These are phyloP conservation scores for Apostasia ramifera DNA, from an alignment of 106 monocot genomes.

Conservation along the genomic window DNA sequence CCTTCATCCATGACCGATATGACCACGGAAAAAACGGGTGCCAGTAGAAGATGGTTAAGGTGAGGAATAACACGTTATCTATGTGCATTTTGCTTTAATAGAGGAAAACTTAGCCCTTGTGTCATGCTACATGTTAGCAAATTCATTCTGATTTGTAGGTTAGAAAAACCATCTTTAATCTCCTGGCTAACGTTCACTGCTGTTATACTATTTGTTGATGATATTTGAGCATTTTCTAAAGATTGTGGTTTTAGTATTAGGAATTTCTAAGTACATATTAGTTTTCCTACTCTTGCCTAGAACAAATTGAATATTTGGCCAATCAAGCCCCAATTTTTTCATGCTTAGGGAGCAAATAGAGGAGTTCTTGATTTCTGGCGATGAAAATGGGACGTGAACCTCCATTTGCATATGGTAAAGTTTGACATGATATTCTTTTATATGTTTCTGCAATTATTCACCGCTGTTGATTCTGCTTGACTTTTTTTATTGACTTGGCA, in stretches of 20 bases:
- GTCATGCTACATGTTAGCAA: neutral
- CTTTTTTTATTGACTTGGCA: no score
- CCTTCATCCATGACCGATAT: conserved; percentile 45
- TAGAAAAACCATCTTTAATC: neutral
- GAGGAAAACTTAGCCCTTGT: neutral
- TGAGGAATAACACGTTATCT: conserved; percentile 12
- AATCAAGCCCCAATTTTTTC: neutral
- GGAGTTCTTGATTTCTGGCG: conserved; percentile 42
- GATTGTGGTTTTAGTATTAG: neutral
- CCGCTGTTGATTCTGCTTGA: no score
- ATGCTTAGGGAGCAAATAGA: conserved; percentile 48
- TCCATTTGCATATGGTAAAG: neutral
- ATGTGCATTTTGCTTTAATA: no score
- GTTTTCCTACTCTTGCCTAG: neutral
- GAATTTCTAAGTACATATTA: neutral
- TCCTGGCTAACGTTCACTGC: neutral
- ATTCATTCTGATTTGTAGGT: neutral
- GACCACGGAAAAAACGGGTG: conserved; percentile 12
- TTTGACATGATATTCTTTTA: no score
- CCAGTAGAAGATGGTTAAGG: conserved; percentile 37
- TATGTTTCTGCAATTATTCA: no score
- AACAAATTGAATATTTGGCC: neutral
- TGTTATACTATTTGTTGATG: neutral
- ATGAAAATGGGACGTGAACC: conserved; percentile 24
- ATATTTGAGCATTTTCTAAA: neutral